Conservation (phyloP, 768 basidiomycete species). For the Neoboletus magnificus region DNA sequence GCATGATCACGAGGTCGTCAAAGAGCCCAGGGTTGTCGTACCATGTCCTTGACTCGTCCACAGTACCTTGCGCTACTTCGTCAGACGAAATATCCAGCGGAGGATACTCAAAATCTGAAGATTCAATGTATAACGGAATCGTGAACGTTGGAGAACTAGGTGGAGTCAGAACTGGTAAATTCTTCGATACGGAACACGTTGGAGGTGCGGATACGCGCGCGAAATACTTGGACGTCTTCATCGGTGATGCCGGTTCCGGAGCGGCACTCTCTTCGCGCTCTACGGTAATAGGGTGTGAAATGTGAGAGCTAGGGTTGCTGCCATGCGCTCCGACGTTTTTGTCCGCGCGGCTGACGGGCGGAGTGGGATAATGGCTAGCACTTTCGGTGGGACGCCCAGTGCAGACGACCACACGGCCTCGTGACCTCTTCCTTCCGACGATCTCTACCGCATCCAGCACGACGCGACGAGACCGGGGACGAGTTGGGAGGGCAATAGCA, state of each 20-base stretch:
- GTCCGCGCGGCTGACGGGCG: background rate
- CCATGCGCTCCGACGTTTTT: background rate
- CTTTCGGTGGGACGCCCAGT: background rate
- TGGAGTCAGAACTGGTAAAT: background rate
- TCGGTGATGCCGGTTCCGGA: background rate
- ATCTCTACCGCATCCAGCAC: slow-evolving; percentile 18
- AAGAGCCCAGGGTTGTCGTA: slow-evolving; percentile 3
- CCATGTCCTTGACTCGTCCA: background rate
- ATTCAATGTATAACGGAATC: slow-evolving; percentile 5
- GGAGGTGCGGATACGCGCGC: background rate
- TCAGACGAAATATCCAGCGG: background rate
- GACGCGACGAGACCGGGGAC: slow-evolving; percentile 1
- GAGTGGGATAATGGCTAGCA: slow-evolving; percentile 5
- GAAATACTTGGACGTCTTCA: slow-evolving; percentile 25
- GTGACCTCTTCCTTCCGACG: background rate
- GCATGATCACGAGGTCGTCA: slow-evolving; percentile 25
- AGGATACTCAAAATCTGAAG: slow-evolving; percentile 4
- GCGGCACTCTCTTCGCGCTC: background rate
- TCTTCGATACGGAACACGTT: background rate
- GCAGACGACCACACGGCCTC: too few species aligned
- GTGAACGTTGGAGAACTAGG: slow-evolving; percentile 3
- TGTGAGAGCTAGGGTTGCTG: background rate
- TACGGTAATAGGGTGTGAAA: too few species aligned
- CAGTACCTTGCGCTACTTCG: background rate
- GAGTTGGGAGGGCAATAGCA: background rate